A percentile compares a stretch with the other conserved stretches of the same genome.
Evolutionary conservation across 352 stramenopile genomes (phyloP).

Genomic region (Phytophthora tubulina): DNA sequence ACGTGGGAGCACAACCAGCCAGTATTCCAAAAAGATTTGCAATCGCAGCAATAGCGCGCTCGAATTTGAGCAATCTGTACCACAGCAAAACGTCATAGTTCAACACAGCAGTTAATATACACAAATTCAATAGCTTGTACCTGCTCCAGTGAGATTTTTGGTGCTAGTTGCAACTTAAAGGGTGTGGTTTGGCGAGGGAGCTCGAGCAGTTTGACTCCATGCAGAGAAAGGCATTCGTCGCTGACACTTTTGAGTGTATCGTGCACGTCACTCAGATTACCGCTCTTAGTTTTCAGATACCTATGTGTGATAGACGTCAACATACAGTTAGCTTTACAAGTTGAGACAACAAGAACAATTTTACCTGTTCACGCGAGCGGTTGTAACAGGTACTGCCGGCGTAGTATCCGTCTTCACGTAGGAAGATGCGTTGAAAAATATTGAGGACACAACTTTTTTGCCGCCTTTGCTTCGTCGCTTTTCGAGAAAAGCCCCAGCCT

Average conservation of each 20-base stretch:
- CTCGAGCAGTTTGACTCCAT: not conserved
- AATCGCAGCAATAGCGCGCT: not conserved
- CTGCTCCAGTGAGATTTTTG: too few species aligned
- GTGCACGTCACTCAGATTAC: not conserved
- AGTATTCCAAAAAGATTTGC: not conserved
- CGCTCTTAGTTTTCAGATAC: not conserved
- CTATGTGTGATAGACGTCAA: not conserved
- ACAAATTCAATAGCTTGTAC: too few species aligned
- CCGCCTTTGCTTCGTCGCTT: not conserved
- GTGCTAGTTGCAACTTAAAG: too few species aligned
- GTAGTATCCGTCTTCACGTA: not conserved
- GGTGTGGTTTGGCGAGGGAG: too few species aligned
- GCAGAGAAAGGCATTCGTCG: not conserved
- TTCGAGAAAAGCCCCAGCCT: not conserved
- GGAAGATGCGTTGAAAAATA: not conserved
- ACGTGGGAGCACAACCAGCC: not conserved
- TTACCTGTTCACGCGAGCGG: not conserved
- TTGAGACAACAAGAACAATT: not conserved
- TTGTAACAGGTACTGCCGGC: not conserved
- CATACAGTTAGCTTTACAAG: not conserved
- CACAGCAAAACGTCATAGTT: not conserved
- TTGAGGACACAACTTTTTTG: not conserved
- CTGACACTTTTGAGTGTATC: too few species aligned
- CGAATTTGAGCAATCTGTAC: not conserved
- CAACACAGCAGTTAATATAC: too few species aligned